A percentile compares a stretch with the other conserved stretches of the same genome.
These are phyloP conservation scores for Rhodocollybia butyracea DNA, from an alignment of 768 basidiomycete genomes.

Conservation along the genomic window DNA sequence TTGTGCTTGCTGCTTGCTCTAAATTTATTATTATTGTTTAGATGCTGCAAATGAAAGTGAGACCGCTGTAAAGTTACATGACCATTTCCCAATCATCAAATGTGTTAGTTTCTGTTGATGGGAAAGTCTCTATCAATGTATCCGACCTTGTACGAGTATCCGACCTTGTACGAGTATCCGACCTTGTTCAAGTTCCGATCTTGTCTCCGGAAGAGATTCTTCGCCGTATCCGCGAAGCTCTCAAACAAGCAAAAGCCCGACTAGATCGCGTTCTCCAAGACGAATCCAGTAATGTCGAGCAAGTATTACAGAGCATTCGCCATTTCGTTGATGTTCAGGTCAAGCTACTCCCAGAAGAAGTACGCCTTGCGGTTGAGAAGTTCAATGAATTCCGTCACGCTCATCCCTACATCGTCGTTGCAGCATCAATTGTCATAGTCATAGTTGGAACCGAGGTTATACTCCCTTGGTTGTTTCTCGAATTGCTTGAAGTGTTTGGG, in stretches of 20 bases:
- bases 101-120: background rate
- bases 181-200: background rate
- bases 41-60: background rate
- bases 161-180: background rate
- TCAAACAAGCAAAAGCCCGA: background rate
- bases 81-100: background rate
- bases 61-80: background rate
- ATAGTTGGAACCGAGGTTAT: background rate
- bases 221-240: background rate
- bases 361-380: background rate
- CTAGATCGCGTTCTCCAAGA: background rate
- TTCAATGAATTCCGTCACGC: background rate
- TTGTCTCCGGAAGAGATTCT: background rate
- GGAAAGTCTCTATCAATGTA: too few species aligned
- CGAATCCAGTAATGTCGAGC: background rate
- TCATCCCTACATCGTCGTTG: background rate
- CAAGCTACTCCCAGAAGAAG: background rate
- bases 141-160: background rate
- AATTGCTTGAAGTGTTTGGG: background rate
- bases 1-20: background rate
- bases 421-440: background rate
- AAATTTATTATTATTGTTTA: background rate
- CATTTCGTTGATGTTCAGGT: background rate
- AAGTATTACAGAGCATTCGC: background rate
- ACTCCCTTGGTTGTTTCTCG: background rate